Evolutionary conservation across 805 yeast genomes (phyloP).

Genomic region (Suhomyces canberraensis): DNA sequence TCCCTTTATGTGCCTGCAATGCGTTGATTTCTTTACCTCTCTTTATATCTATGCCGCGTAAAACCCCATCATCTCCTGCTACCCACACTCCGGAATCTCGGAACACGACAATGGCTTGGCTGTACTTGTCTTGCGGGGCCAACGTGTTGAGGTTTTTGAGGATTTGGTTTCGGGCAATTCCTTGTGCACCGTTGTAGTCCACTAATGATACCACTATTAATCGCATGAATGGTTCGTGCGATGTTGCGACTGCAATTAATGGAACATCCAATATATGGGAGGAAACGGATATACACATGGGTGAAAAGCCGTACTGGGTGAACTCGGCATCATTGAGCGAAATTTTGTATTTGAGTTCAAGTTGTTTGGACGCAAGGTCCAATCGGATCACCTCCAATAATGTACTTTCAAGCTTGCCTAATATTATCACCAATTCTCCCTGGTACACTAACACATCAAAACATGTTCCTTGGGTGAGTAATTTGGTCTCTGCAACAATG

Average conservation of each 20-base stretch:
- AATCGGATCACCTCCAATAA: constrained; percentile 44
- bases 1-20: constrained; percentile 42
- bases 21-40: constrained; percentile 28
- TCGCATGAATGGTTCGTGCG: constrained; percentile 77
- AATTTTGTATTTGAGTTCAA: constrained; percentile 32
- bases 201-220: constrained; percentile 54
- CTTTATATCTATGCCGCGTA: constrained; percentile 59
- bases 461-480: constrained; percentile 53
- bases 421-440: constrained; percentile 39
- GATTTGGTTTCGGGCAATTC: constrained; percentile 25
- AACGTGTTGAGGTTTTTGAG: constrained; percentile 38
- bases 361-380: neutral
- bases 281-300: constrained; percentile 40
- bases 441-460: constrained; percentile 33
- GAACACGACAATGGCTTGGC: constrained; percentile 50
- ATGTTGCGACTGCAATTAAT: constrained; percentile 61
- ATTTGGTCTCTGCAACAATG: constrained; percentile 22
- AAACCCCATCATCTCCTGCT: constrained; percentile 63
- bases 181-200: constrained; percentile 7
- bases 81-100: constrained; percentile 49
- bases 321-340: constrained; percentile 76
- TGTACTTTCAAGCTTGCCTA: constrained; percentile 61
- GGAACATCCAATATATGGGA: constrained; percentile 14
- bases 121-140: constrained; percentile 69
- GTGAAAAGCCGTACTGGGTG: constrained; percentile 59